Conservation (phyloP, 345 rosid species). For the Nephelium lappaceum region DNA sequence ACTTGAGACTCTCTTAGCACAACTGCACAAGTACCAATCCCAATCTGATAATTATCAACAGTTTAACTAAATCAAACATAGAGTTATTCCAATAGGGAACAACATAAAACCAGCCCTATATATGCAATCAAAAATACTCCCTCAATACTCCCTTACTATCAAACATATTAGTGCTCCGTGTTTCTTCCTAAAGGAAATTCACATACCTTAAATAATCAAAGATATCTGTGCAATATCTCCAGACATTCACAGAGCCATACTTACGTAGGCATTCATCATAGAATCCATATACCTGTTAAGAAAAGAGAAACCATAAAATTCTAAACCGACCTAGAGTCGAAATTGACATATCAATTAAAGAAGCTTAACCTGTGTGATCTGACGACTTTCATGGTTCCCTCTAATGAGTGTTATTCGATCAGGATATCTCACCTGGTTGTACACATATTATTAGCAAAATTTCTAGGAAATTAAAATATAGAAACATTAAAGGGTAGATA, state of each 20-base stretch:
- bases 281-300: slow-evolving; percentile 87
- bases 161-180: background rate
- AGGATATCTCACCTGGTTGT: slow-evolving; percentile 87
- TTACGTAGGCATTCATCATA: slow-evolving; percentile 97
- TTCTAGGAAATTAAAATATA: background rate
- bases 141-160: slow-evolving; percentile 3
- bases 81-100: background rate
- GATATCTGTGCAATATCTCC: slow-evolving; percentile 98
- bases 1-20: background rate
- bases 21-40: background rate
- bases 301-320: slow-evolving; percentile 25
- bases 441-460: slow-evolving; percentile 26
- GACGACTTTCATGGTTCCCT: slow-evolving; percentile 98
- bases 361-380: slow-evolving; percentile 84
- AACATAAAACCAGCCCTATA: background rate
- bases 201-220: slow-evolving; percentile 93
- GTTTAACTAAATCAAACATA: background rate
- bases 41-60: background rate
- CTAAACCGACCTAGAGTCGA: slow-evolving; percentile 12
- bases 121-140: slow-evolving; percentile 6
- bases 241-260: slow-evolving; percentile 95
- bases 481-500: background rate
- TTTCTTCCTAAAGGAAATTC: slow-evolving; percentile 9
- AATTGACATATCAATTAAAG: slow-evolving; percentile 21
- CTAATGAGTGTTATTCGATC: slow-evolving; percentile 93